Evolutionary conservation across 768 basidiomycete genomes (phyloP).

Genomic region (Lactarius evosmus): DNA sequence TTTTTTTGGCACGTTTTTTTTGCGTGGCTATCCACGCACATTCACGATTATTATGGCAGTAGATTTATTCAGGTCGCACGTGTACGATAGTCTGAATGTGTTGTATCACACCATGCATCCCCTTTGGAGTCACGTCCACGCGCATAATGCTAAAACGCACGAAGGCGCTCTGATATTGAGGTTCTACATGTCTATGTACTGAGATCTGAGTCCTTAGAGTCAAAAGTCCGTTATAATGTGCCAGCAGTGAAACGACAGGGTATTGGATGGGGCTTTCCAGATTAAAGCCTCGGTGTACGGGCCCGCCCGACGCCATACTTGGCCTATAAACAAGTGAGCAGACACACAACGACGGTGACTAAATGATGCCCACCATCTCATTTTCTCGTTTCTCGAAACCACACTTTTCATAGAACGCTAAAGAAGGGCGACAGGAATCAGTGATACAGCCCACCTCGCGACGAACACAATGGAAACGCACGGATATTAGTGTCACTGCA

Average conservation of each 20-base stretch:
- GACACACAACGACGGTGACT: neutral
- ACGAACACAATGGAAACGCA: conserved; percentile 45
- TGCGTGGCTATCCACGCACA: conserved; percentile 23
- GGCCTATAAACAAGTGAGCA: conserved; percentile 39
- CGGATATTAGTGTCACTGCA: conserved; percentile 90
- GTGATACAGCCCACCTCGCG: conserved; percentile 2
- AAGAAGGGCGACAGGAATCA: conserved; percentile 15
- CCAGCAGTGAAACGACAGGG: neutral
- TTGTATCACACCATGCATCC: conserved; percentile 21
- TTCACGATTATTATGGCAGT: conserved; percentile 17
- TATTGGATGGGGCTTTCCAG: neutral
- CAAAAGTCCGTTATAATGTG: neutral
- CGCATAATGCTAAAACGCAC: neutral
- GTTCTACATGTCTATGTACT: neutral
- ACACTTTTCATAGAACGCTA: conserved; percentile 97
- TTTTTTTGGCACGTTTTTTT: neutral
- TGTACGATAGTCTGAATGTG: conserved; percentile 24
- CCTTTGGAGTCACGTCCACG: neutral
- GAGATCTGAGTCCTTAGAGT: conserved; percentile 4
- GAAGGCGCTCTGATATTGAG: neutral
- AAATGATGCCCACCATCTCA: conserved; percentile 69
- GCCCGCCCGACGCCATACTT: conserved; percentile 53
- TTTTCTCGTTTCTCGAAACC: conserved; percentile 88
- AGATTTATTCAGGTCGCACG: conserved; percentile 19
- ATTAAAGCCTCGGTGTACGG: conserved; percentile 36